Evolutionary conservation across 1,284 basidiomycete genomes (phyloP).

Genomic region (Trametes pubescens): DNA sequence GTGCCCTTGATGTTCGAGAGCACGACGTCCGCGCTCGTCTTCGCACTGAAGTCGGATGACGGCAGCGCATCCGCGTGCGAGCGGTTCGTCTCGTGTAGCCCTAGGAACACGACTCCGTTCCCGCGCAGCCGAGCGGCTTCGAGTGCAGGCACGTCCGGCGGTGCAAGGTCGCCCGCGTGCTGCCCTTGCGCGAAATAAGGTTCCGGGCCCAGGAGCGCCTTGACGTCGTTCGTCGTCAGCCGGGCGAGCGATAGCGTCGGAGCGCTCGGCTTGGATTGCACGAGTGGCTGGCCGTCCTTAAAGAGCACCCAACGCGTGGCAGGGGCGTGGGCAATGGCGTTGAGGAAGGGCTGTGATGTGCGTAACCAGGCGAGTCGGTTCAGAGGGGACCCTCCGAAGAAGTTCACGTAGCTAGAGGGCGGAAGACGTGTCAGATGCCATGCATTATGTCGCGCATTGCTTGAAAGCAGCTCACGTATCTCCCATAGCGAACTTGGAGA

Average conservation of each 20-base stretch:
- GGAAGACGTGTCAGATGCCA: slow-evolving; percentile 32
- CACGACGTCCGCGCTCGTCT: slow-evolving; percentile 46
- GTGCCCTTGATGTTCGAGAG: slow-evolving; percentile 73
- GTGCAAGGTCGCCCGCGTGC: slow-evolving; percentile 53
- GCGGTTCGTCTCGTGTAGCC: slow-evolving; percentile 73
- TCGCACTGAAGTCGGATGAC: slow-evolving; percentile 64
- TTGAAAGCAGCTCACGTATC: slow-evolving; percentile 31
- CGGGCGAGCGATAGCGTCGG: slow-evolving; percentile 53
- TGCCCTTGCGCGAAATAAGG: slow-evolving; percentile 76
- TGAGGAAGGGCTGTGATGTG: slow-evolving; percentile 74
- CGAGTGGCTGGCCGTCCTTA: slow-evolving; percentile 70
- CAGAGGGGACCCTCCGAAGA: slow-evolving; percentile 81
- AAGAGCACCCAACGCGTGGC: slow-evolving; percentile 80
- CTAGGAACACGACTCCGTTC: slow-evolving; percentile 73
- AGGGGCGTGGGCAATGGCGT: slow-evolving; percentile 65
- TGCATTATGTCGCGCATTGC: slow-evolving; percentile 22
- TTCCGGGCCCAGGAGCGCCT: slow-evolving; percentile 51
- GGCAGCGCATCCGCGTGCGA: slow-evolving; percentile 58
- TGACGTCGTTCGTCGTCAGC: slow-evolving; percentile 63
- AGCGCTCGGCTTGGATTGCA: slow-evolving; percentile 43
- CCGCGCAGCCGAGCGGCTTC: slow-evolving; percentile 73
- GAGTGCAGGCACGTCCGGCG: slow-evolving; percentile 55
- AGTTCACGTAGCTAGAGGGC: slow-evolving; percentile 53
- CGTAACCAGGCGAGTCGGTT: slow-evolving; percentile 91
- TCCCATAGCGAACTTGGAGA: slow-evolving; percentile 32